phyloP scores from a whole-genome alignment of 805 yeast genomes.

The Barnettozyma siamensis region DNA sequence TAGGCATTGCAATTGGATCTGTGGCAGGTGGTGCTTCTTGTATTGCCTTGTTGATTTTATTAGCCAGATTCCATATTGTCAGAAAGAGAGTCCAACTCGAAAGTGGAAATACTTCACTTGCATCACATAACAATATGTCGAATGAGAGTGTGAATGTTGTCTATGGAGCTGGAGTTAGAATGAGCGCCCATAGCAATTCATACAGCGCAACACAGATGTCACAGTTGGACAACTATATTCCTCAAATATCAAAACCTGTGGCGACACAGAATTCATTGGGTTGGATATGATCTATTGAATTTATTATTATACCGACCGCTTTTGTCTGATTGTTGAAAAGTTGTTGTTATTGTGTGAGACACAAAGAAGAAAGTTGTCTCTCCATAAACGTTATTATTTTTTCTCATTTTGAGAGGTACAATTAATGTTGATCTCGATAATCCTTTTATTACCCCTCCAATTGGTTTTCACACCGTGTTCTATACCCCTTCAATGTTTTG shows the following conservation, averaged over 20 bases:
- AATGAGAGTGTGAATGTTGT: constrained; percentile 15
- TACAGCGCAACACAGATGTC: constrained; percentile 15
- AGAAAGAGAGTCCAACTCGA: constrained; percentile 15
- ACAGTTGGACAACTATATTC: constrained; percentile 29
- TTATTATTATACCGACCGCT: too few species aligned
- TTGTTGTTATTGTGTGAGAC: too few species aligned
- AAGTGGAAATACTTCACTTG: constrained; percentile 14
- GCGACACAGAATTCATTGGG: constrained; percentile 69
- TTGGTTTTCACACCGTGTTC: not conserved
- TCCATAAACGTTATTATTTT: too few species aligned
- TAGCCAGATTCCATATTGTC: constrained; percentile 44
- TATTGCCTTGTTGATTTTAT: constrained; percentile 51
- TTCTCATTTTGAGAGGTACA: too few species aligned
- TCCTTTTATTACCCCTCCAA: too few species aligned
- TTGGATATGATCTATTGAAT: constrained; percentile 38
- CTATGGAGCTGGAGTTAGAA: constrained; percentile 22
- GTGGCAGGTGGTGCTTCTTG: constrained; percentile 69
- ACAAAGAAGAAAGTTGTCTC: too few species aligned
- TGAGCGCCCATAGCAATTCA: constrained; percentile 4
- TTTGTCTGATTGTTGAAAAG: too few species aligned
- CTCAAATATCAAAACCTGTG: constrained; percentile 60
- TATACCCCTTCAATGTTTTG: too few species aligned
- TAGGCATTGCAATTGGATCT: constrained; percentile 81
- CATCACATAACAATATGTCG: constrained; percentile 10
- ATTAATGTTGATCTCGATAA: too few species aligned